phyloP scores from a whole-genome alignment of 2,329 filamentous ascomycete species.

The Podosphaera fusca region DNA sequence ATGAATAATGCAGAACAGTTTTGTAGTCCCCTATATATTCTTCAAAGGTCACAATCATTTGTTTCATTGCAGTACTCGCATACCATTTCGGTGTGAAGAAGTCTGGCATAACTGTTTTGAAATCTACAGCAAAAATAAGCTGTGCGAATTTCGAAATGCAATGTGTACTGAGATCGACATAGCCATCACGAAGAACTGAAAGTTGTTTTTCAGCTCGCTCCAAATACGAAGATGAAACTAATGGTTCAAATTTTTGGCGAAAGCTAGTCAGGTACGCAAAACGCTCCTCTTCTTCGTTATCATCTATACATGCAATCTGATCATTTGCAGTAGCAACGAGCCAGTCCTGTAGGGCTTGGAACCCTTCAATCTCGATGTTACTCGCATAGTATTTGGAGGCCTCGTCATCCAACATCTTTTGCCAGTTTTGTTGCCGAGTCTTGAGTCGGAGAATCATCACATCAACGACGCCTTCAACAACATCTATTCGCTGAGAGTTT shows the following conservation, averaged over 20 bases:
- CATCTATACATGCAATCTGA: constrained; percentile 94
- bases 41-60: constrained; percentile 83
- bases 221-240: constrained; percentile 62
- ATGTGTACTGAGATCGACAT: constrained; percentile 84
- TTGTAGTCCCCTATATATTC: constrained; percentile 85
- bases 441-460: constrained; percentile 83
- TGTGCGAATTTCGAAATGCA: constrained; percentile 72
- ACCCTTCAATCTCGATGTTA: constrained; percentile 34
- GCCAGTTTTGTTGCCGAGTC: constrained; percentile 63
- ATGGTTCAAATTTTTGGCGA: constrained; percentile 56
- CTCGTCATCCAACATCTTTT: constrained; percentile 73
- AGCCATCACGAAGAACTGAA: constrained; percentile 59
- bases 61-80: constrained; percentile 61
- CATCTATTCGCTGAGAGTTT: constrained; percentile 66
- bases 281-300: constrained; percentile 53
- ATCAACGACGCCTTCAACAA: constrained; percentile 86
- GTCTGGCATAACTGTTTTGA: constrained; percentile 57
- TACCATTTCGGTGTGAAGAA: constrained; percentile 93
- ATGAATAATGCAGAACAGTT: constrained; percentile 59
- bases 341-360: constrained; percentile 81
- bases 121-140: constrained; percentile 79
- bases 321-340: constrained; percentile 92
- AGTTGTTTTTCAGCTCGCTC: constrained; percentile 53
- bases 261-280: constrained; percentile 72
- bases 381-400: constrained; percentile 44